Conservation (phyloP, 129 eudicot species). For the Lonicera japonica region DNA sequence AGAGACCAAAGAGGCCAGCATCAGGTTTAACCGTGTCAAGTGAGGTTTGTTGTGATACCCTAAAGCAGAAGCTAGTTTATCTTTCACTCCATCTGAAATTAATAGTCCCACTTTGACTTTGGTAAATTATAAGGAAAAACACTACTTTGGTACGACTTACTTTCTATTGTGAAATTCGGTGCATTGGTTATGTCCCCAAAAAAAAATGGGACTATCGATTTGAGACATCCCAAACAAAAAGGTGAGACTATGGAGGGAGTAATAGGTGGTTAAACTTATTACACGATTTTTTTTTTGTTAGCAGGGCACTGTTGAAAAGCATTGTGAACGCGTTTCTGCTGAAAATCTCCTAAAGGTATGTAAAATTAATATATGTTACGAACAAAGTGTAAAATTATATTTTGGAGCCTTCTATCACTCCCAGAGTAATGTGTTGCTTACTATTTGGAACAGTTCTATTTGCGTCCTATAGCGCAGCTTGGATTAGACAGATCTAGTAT, state of each 20-base stretch:
- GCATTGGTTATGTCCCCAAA: no score
- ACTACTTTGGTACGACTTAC: no score
- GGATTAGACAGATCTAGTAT: slow-evolving; percentile 70
- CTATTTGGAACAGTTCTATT: slow-evolving; percentile 45
- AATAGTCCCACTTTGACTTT: no score
- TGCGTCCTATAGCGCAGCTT: slow-evolving; percentile 72
- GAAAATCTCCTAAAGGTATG: slow-evolving; percentile 93
- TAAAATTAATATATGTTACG: no score
- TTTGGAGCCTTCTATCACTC: background rate
- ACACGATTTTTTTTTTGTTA: slow-evolving; percentile 10
- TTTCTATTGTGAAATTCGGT: no score
- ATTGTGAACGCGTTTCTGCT: slow-evolving; percentile 37
- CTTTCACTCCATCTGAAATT: no score
- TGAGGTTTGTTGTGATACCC: slow-evolving; percentile 38
- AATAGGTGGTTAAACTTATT: background rate
- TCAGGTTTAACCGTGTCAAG: background rate
- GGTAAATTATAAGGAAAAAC: no score
- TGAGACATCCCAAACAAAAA: no score
- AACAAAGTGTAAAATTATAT: background rate
- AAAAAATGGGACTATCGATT: no score
- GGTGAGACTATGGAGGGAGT: no score
- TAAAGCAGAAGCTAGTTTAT: background rate
- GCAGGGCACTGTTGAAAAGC: slow-evolving; percentile 43
- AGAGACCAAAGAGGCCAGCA: slow-evolving; percentile 8
- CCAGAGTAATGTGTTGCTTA: slow-evolving; percentile 4